phyloP scores from a whole-genome alignment of 371 early-diverging fungal genomes.

The Thermomucor indicae-seudaticae region DNA sequence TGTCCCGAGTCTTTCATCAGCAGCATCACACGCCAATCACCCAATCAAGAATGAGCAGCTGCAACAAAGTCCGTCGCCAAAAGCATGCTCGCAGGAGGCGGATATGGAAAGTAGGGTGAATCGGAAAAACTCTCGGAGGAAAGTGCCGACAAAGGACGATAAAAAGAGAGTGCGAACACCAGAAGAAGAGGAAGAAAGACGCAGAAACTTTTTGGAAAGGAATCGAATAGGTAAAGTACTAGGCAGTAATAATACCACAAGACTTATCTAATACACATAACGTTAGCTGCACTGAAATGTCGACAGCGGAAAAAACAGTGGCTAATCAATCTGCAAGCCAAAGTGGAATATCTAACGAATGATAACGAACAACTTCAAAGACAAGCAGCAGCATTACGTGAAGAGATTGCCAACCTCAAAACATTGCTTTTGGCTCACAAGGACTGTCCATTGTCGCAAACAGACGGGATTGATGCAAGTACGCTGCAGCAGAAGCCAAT shows the following conservation, averaged over 20 bases:
- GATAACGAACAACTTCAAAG: conserved; percentile 72
- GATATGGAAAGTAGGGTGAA: not conserved
- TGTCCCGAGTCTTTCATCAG: too few relatives aligned
- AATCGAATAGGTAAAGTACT: conserved; percentile 69
- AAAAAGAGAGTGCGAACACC: not conserved
- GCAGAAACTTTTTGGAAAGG: conserved; percentile 67
- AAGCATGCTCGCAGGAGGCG: not conserved
- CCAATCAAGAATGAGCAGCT: not conserved
- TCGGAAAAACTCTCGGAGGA: not conserved
- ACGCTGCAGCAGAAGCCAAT: too few relatives aligned
- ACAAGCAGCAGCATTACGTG: conserved; percentile 64
- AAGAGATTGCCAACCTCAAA: conserved; percentile 71
- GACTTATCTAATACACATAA: not conserved
- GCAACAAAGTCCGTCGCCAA: not conserved
- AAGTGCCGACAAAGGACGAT: not conserved
- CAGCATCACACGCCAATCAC: too few relatives aligned
- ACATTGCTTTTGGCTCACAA: conserved; percentile 73
- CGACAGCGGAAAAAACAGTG: conserved; percentile 89
- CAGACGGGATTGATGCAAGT: too few relatives aligned
- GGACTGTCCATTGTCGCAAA: conserved; percentile 70
- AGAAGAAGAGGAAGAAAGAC: conserved; percentile 9
- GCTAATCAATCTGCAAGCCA: conserved; percentile 71
- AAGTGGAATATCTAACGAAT: conserved; percentile 64
- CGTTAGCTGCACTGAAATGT: conserved; percentile 79
- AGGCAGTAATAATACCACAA: not conserved